Evolutionary conservation across 2,329 filamentous ascomycete species (phyloP), one percentile per base, ranked within the genome.

Genomic region (Colletotrichum trifolii): DNA sequence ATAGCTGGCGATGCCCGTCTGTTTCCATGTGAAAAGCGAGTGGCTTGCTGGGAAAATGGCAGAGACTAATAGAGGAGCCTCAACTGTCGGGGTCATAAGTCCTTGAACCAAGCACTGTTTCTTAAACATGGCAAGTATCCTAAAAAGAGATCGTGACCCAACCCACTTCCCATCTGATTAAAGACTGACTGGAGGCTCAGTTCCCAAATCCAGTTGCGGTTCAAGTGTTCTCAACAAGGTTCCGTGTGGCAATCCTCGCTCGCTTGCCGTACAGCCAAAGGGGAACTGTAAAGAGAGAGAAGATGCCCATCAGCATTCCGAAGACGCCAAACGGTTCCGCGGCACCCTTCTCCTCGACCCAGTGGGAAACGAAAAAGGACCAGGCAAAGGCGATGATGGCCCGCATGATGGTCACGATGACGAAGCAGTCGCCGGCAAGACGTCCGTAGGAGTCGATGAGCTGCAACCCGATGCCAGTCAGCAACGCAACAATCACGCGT

Each of bases 251-350:
- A 46, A 79, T 78, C 33, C 77, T 73, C 71, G 75, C 73, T 9
- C 77, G 69, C 70, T 79, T 79, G 8, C 77, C 77, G 12, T 59
- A 74, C 15, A 75, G 47, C 70, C 76, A 74, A 2, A 79, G 60
- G 0, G 78, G 77, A 10, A 79, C 63, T 1, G 72, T 73, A 7
- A 81, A 25, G 11, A 81, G 54, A 1, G 76, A 71, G 68, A 87
- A 86, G 0, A 84, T 34, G 0, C 81, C 83, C 81, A 86, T 81
- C 2, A 86, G 69, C 72, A 82, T 81, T 0, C 80, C 82, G 66
- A 86, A 85, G 3, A 86, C 79, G 0, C 84, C 84, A 71, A 86
- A 87, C 0, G 83, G 79, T 56, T 83, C 73, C 0, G 83, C 78
- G 1, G 79, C 68, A 0, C 85, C 85, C 0, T 70, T 71, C 0